Evolutionary conservation across 768 basidiomycete genomes (phyloP).

Genomic region (Megacollybia marginata): DNA sequence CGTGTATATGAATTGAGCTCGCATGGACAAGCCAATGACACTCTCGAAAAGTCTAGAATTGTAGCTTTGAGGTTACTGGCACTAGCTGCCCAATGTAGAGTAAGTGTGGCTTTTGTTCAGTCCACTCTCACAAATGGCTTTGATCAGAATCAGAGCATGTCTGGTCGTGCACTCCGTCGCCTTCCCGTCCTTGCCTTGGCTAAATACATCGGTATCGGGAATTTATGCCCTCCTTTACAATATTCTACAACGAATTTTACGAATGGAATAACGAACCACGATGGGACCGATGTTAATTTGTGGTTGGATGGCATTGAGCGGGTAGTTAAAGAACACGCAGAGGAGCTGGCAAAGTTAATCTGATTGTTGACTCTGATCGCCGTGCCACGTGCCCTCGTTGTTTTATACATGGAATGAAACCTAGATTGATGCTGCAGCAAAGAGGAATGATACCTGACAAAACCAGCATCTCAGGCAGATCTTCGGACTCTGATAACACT

Average conservation of each 20-base stretch:
- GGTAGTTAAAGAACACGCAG: slow-evolving; percentile 54
- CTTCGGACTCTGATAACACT: too few species aligned
- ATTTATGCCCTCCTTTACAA: slow-evolving; percentile 10
- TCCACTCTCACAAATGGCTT: slow-evolving; percentile 1
- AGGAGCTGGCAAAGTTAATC: slow-evolving; percentile 3
- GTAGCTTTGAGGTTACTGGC: slow-evolving; percentile 51
- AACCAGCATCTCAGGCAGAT: too few species aligned
- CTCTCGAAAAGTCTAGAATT: slow-evolving; percentile 42
- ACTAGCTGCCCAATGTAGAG: slow-evolving; percentile 75
- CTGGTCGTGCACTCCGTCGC: slow-evolving; percentile 85
- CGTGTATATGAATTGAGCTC: slow-evolving; percentile 46
- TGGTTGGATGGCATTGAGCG: slow-evolving; percentile 87
- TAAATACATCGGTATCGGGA: slow-evolving; percentile 62
- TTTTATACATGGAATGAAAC: too few species aligned
- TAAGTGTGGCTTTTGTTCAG: slow-evolving; percentile 29
- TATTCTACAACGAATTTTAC: neutral
- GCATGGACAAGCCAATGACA: slow-evolving; percentile 20
- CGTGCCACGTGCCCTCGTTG: too few species aligned
- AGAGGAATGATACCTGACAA: too few species aligned
- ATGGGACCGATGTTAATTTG: slow-evolving; percentile 41
- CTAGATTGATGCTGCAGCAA: too few species aligned
- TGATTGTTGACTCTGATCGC: neutral
- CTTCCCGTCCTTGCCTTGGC: slow-evolving; percentile 94
- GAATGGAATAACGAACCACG: slow-evolving; percentile 5
- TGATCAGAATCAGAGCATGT: slow-evolving; percentile 69